Base-by-base conservation (phyloP, 495 filamentous ascomycete genomes). In the Penicillium odoratum region DNA sequence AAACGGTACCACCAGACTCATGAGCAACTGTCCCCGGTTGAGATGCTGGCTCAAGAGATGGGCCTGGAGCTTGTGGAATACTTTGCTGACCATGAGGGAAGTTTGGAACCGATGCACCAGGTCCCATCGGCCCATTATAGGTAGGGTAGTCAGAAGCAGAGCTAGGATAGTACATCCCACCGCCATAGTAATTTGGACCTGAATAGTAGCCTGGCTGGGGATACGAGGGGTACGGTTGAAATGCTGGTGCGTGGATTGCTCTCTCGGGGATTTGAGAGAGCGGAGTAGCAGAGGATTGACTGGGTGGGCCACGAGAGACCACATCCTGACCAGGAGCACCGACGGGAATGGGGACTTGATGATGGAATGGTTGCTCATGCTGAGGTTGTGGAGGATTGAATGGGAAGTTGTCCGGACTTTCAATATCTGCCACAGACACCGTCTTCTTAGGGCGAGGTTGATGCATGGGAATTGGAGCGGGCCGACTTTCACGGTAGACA, bases 391-490 rank as follows among this genome's bases (percentile, higher is more conserved):
- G 84, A 28, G 85, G 83, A 51, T 89, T 85, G 60, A 90, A 86
- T 2, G 82, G 77, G 63, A 88, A 81, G 18, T 79, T 86, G 18
- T 82, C 86, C 3, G 95, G 92, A 25, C 87, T 91, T 69, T 98
- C 94, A 60, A 99, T 97, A 66, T 91, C 92, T 31, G 92, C 91
- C 55, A 98, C 88, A 28, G 94, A 97, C 29, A 99, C 88, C 3
- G 92, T 78, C 77, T 97, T 97, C 72, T 98, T 92, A 4, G 94
- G 94, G 44, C 91, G 88, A 51, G 94, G 94, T 68, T 99, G 94
- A 66, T 98, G 90, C 89, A 98, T 96, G 6, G 92, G 89, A 40
- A 97, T 85, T 25, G 83, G 79, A 46, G 77, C 87, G 46, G 83
- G 83, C 55, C 86, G 86, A 68, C 85, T 93, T 74, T 96, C 93